These are phyloP conservation scores for Melampsora americana DNA, from an alignment of 1,284 basidiomycete genomes.

Conservation along the genomic window DNA sequence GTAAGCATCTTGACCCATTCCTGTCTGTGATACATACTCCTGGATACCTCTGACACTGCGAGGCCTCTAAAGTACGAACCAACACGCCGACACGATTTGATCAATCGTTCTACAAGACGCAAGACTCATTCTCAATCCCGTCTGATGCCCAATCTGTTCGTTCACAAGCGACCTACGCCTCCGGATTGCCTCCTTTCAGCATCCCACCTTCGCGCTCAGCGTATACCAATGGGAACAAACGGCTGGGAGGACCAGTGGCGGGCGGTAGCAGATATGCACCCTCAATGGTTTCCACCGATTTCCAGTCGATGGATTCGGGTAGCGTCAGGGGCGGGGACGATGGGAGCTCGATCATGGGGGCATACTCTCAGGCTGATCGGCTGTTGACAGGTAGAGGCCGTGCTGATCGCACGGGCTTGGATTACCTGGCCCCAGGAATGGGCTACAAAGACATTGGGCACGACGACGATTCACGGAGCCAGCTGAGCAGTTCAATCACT, in stretches of 20 bases:
- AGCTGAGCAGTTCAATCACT: slow-evolving; percentile 40
- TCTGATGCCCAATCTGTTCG: slow-evolving; percentile 89
- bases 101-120: slow-evolving; percentile 87
- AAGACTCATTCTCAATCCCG: slow-evolving; percentile 91
- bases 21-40: neutral
- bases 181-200: slow-evolving; percentile 78
- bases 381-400: slow-evolving; percentile 31
- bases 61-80: slow-evolving; percentile 57
- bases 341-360: slow-evolving; percentile 26
- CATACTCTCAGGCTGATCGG: slow-evolving; percentile 40
- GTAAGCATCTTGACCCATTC: neutral
- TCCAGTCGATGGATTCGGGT: slow-evolving; percentile 59
- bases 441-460: neutral
- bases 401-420: slow-evolving; percentile 25
- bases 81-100: slow-evolving; percentile 88
- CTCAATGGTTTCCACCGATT: slow-evolving; percentile 85
- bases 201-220: slow-evolving; percentile 63
- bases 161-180: slow-evolving; percentile 88
- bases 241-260: slow-evolving; percentile 62
- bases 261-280: slow-evolving; percentile 80
- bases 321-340: slow-evolving; percentile 35
- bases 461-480: slow-evolving; percentile 38
- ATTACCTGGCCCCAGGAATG: slow-evolving; percentile 17
- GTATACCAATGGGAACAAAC: slow-evolving; percentile 54
- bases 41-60: neutral